These are phyloP conservation scores for Limonomyces culmigenus DNA, from an alignment of 1,284 basidiomycete genomes.

Conservation along the genomic window DNA sequence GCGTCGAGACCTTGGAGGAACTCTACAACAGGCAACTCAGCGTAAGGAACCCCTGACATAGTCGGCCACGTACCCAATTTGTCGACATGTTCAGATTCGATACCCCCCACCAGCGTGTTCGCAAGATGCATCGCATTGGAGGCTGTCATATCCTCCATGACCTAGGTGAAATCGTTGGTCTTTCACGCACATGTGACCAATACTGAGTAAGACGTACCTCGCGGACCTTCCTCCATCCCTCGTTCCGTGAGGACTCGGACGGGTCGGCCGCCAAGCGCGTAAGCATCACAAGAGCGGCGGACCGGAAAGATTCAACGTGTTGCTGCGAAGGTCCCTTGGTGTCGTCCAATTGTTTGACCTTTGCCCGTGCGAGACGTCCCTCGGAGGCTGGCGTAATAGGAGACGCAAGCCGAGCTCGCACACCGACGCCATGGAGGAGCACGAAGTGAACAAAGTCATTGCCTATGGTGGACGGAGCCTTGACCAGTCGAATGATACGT, in stretches of 20 bases:
- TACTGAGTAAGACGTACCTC: no score
- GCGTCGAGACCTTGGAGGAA: constrained; percentile 39
- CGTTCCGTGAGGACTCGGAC: constrained; percentile 23
- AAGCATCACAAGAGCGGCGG: constrained; percentile 42
- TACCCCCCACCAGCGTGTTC: constrained; percentile 48
- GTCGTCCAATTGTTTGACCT: no score
- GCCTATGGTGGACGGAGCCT: constrained; percentile 28
- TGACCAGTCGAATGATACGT: no score
- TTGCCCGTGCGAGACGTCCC: no score
- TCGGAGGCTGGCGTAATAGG: no score
- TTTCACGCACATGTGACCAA: no score
- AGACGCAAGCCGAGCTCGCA: no score
- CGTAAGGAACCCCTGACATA: background rate
- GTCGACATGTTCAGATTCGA: constrained; percentile 48
- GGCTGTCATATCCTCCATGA: no score
- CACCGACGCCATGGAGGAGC: background rate
- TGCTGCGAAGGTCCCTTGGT: constrained; percentile 25
- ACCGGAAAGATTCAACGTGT: constrained; percentile 44
- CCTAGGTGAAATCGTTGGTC: no score
- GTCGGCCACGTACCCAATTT: constrained; percentile 37
- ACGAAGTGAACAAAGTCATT: no score
- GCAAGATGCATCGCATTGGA: no score
- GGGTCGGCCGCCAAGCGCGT: constrained; percentile 47
- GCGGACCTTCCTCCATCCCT: constrained; percentile 23
- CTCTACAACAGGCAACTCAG: constrained; percentile 16